Base-by-base conservation (phyloP, 192 early-diverging fungal genomes). In the Backusella macrospora region DNA sequence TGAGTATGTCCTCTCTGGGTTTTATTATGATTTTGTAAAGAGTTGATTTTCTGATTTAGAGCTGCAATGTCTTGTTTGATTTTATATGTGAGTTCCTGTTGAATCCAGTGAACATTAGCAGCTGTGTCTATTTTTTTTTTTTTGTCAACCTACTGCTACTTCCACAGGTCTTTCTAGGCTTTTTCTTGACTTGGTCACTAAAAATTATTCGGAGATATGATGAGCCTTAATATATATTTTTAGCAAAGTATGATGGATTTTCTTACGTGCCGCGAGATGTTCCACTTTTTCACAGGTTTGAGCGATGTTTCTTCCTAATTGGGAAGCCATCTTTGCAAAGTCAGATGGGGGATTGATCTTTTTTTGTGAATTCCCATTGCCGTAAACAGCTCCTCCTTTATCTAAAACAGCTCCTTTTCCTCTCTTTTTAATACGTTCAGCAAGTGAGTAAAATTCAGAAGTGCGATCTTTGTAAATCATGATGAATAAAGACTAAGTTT, bases 11-110 rank as follows among this genome's bases (percentile, higher is more conserved):
- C 72, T 48, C 71, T 76, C 37, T 84, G 81, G 34, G 84, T 83
- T 55, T 93, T 87, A 3, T 63, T 78, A 67, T 89, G 88, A 18
- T 77, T 78, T 78, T 96, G 94, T 38, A 99, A 86, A 69, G 90
- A 86, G 26, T 91, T 86, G 65, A 99, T 99, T 82, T 97, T 96
- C 71, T 90, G 89, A 78, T 98, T 98, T 65, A 99, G 85, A 26
- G 92, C 90, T 26, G 92, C 93, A 77, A 99, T 96, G 70, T 98
- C 94, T 87, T 97, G 94, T 79, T 98, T 98, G 76, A 99, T 97
- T 43, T 91, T 90, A 71, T 87, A 91, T 18, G 95, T 95, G 71
- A 99, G 86, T 81, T 96, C 92, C 90, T 92, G 67, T 76, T 39
- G 18, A 70, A 71, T 18, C 52, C 52, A 59, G 18, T 59, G 9